phyloP scores from a whole-genome alignment of 2,329 filamentous ascomycete genomes.

The Rhynchosporium secalis region DNA sequence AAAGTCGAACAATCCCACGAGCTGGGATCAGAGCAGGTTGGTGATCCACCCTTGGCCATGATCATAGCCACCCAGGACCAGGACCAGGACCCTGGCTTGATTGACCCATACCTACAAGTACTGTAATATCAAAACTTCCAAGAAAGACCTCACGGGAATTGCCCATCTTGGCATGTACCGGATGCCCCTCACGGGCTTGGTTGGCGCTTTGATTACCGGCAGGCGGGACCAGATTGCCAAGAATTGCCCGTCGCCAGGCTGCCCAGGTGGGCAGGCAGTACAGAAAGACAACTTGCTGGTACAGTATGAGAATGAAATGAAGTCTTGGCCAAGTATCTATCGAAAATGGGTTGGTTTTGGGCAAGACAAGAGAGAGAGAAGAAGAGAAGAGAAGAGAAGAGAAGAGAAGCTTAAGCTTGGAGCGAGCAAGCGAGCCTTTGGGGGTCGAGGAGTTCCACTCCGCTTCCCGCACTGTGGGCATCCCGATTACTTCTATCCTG shows the following conservation, averaged over 20 bases:
- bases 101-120: background rate
- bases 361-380: too few relatives aligned
- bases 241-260: too few relatives aligned
- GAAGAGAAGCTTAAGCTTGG: background rate
- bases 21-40: background rate
- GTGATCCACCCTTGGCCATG: background rate
- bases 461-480: background rate
- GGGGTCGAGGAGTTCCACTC: too few relatives aligned
- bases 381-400: background rate
- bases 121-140: slow-evolving; percentile 1
- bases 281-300: too few relatives aligned
- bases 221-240: background rate
- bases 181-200: background rate
- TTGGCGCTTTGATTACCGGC: background rate
- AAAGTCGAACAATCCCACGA: background rate
- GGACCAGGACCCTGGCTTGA: background rate
- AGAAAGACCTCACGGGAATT: slow-evolving; percentile 6
- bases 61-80: background rate
- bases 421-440: too few relatives aligned
- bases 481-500: background rate
- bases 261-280: too few relatives aligned
- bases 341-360: too few relatives aligned
- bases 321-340: too few relatives aligned
- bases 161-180: slow-evolving; percentile 12
- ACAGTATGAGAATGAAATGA: too few relatives aligned